Percentiles rank a stretch among this genome's conserved stretches.
These are phyloP conservation scores for Cytospora schulzeri DNA, from an alignment of 2,329 filamentous ascomycete species.

Conservation along the genomic window DNA sequence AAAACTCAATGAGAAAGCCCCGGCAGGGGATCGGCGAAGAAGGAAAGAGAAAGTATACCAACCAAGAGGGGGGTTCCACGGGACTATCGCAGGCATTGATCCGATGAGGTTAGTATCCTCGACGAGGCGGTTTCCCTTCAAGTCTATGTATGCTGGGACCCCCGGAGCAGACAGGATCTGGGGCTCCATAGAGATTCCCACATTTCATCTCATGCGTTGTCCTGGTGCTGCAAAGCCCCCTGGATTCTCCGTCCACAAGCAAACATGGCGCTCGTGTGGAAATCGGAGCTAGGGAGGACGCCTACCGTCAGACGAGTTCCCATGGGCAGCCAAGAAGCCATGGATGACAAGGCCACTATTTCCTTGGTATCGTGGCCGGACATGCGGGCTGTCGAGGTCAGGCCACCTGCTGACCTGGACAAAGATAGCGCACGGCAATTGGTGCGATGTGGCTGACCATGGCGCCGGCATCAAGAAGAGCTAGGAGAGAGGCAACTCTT, in stretches of 20 bases:
- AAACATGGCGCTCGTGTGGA: neutral
- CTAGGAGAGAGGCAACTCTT: neutral
- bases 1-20: neutral
- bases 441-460: neutral
- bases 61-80: neutral
- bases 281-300: neutral
- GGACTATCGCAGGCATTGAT: neutral
- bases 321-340: neutral
- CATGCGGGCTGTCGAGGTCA: neutral
- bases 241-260: neutral
- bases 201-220: neutral
- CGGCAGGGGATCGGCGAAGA: neutral
- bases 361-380: neutral
- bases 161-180: neutral
- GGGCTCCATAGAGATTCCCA: neutral
- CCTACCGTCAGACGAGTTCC: neutral
- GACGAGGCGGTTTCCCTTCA: slow-evolving; percentile 14
- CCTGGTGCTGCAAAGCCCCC: neutral
- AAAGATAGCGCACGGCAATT: neutral
- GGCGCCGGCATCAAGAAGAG: neutral
- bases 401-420: neutral
- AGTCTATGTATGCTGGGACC: slow-evolving; percentile 4
- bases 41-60: slow-evolving; percentile 8
- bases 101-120: slow-evolving; percentile 20
- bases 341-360: neutral